Percentiles rank a stretch among this genome's conserved stretches.
These are phyloP conservation scores for Aspergillus pseudotamarii DNA, from an alignment of 2,329 filamentous ascomycete genomes.

Conservation along the genomic window DNA sequence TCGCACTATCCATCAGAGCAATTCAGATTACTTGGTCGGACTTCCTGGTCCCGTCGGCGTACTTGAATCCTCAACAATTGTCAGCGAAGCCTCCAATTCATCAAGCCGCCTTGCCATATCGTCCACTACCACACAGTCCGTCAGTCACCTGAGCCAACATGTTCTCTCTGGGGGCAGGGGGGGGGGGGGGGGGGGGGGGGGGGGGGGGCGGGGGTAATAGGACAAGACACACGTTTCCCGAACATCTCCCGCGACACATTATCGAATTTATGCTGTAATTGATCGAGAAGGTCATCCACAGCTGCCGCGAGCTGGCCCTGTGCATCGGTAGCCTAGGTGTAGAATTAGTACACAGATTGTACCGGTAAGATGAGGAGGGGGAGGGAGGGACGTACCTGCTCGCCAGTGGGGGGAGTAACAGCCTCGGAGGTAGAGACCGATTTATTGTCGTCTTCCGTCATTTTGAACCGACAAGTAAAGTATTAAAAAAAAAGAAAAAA, in stretches of 20 bases:
- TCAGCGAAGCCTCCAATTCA: conserved; percentile 74
- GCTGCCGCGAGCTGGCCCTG: conserved; percentile 68
- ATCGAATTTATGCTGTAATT: conserved; percentile 82
- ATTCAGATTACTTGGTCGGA: conserved; percentile 17
- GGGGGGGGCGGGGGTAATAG: neutral
- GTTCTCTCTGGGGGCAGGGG: neutral
- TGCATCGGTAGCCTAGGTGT: conserved; percentile 28
- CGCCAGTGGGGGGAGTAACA: conserved; percentile 17
- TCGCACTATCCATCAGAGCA: neutral
- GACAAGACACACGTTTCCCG: conserved; percentile 70
- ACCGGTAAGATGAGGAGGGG: neutral
- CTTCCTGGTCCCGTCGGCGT: conserved; percentile 21
- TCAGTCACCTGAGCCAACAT: neutral
- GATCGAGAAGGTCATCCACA: conserved; percentile 84
- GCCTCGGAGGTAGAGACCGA: conserved; percentile 20
- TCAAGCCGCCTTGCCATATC: conserved; percentile 89
- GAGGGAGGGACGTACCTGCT: conserved; percentile 21
- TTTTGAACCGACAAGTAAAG: neutral
- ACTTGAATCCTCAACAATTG: conserved; percentile 52
- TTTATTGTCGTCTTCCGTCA: conserved; percentile 23
- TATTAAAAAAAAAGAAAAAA: neutral
- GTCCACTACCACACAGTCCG: conserved; percentile 67
- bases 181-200: neutral
- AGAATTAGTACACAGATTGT: neutral
- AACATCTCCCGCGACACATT: conserved; percentile 84